Evolutionary conservation across 352 stramenopile genomes (phyloP), one percentile per base, ranked within the genome.

Genomic region (Globisporangium nagaii): DNA sequence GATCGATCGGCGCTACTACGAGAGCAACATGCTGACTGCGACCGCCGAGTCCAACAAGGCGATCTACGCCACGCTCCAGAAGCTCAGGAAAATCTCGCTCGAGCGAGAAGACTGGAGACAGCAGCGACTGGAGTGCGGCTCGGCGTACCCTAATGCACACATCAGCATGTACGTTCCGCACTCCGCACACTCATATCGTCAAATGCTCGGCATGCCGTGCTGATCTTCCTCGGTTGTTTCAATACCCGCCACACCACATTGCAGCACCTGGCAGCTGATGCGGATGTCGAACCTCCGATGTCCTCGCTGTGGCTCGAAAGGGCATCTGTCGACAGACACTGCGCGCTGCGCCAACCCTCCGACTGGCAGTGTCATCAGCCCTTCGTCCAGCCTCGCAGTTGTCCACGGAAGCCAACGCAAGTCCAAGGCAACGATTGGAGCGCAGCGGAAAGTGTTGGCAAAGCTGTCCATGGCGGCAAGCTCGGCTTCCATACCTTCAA

Each of bases 231-330:
- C n/a, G n/a, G n/a, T n/a, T n/a, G n/a, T n/a, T n/a, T n/a, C n/a
- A n/a, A n/a, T n/a, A n/a, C n/a, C n/a, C n/a, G n/a, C n/a, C n/a
- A n/a, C n/a, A n/a, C n/a, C n/a, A n/a, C n/a, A n/a, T n/a, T n/a
- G 4, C 36, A 90, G 79, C n/a, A 88, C 79, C 5, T 88, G 73
- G 67, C 71, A 87, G 32, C 59, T 90, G 17, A 86, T 88, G 78
- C 75, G 79, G 7, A 90, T 90, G 75, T 85, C 77, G 9, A 84
- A 81, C 46, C 24, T 86, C 28, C 60, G 63, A 2, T 88, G 80
- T 53, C 69, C 73, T 50, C 71, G 75, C 47, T 88, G 80, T 41
- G 80, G 77, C 12, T 60, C 69, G 34, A 63, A 65, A 34, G 79
- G 79, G 1, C 79, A 90, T 32, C 32, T 90, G 5, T 65, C 74